A percentile compares a stretch with the other conserved stretches of the same genome.
These are phyloP conservation scores for Starmera caribaea DNA, from an alignment of 805 yeast genomes.

Conservation along the genomic window DNA sequence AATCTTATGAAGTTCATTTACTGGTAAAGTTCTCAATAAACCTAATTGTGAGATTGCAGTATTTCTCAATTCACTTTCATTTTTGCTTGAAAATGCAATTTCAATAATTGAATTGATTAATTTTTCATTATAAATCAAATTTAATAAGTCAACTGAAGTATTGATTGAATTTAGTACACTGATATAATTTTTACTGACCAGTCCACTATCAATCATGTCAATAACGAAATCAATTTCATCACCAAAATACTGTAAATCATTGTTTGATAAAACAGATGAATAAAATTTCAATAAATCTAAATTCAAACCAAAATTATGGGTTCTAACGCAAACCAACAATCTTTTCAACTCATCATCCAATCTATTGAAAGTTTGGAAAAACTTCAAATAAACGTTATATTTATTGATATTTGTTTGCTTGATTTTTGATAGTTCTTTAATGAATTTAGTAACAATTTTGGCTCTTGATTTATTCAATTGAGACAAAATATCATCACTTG, in stretches of 20 bases:
- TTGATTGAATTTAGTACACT: constrained; percentile 24
- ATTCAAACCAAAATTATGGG: constrained; percentile 17
- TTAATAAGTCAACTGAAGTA: constrained; percentile 19
- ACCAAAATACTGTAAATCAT: constrained; percentile 23
- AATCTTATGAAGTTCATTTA: constrained; percentile 17
- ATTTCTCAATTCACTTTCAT: constrained; percentile 27
- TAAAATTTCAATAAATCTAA: constrained; percentile 28
- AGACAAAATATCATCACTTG: constrained; percentile 15
- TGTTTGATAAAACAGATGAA: constrained; percentile 22
- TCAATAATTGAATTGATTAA: constrained; percentile 20
- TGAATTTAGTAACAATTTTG: constrained; percentile 13
- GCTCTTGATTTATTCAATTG: constrained; percentile 11
- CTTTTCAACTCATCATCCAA: constrained; percentile 15
- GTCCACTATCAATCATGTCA: constrained; percentile 20
- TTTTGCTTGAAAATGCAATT: constrained; percentile 23
- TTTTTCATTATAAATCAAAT: constrained; percentile 13
- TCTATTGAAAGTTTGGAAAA: constrained; percentile 15
- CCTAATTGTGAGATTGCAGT: constrained; percentile 24
- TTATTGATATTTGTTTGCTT: constrained; percentile 16
- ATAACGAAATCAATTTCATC: constrained; percentile 17
- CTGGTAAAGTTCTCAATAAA: constrained; percentile 16
- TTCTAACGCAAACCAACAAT: constrained; percentile 14
- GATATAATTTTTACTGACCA: constrained; percentile 25
- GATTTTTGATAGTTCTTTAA: constrained; percentile 16
- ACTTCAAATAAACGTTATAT: constrained; percentile 14